Base-by-base conservation (phyloP, 495 filamentous ascomycete genomes). In the Penicillium flavigenum region DNA sequence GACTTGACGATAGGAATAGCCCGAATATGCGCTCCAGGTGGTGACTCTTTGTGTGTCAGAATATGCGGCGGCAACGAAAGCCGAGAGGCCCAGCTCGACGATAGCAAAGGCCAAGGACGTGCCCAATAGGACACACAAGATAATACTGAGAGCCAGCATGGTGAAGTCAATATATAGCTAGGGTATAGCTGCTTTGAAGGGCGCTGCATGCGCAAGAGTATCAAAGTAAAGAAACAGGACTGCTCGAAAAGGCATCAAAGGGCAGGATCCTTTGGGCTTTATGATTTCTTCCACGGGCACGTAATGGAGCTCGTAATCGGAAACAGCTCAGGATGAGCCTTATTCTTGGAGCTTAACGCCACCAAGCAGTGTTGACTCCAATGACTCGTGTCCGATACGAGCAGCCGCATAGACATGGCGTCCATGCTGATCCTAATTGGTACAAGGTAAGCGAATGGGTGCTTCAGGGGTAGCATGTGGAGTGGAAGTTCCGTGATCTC, bases 61-160 rank as follows among this genome's bases (percentile, higher is more conserved):
- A 12, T 22, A 67, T 22, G 34, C 14, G 6, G 54, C 47, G 16
- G 58, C 39, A 5, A 58, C 47, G 60, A 63, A 68, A 17, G 61
- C 68, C 4, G 51, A 42, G 5, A 73, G 43, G 11, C 68, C 70
- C 29, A 73, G 60, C 46, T 73, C 68, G 8, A 71, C 26, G 17
- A 70, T 55, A 3, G 66, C 57, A 49, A 70, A 70, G 51, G 32
- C 54, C 8, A 72, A 27, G 3, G 58, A 56, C 0, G 61, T 63
- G 46, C 60, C 58, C 51, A 70, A 53, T 8, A 73, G 55, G 51
- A 57, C 46, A 44, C 63, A 63, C 2, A 73, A 56, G 29, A 60
- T 47, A 46, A 68, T 68, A 56, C 69, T 59, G 44, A 73, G 60
- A 17, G 60, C 47, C 31, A 62, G 26, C 70, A 73, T 73, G 44